Conservation (phyloP, 192 early-diverging fungal genomes). For the Helicostylum pulchrum region DNA sequence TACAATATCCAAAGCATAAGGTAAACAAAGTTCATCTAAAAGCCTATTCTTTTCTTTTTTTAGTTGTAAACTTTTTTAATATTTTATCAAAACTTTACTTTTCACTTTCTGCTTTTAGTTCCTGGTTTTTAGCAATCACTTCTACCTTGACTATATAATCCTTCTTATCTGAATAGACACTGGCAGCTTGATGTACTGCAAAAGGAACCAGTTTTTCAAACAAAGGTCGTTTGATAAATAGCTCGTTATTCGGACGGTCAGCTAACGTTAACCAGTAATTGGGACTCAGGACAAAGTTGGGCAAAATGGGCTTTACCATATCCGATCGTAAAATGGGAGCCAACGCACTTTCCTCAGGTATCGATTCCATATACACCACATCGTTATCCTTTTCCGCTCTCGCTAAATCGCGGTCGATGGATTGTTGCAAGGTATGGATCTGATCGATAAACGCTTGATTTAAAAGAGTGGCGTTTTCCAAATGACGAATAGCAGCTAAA, state of each 20-base stretch:
- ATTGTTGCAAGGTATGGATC: slow-evolving; percentile 11
- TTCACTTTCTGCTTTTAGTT: slow-evolving; percentile 39
- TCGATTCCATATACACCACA: slow-evolving; percentile 78
- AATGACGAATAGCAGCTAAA: slow-evolving; percentile 10
- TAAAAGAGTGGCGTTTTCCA: slow-evolving; percentile 2
- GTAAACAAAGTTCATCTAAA: slow-evolving; percentile 24
- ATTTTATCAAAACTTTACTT: background rate
- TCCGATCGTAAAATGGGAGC: slow-evolving; percentile 61
- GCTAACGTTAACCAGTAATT: slow-evolving; percentile 10
- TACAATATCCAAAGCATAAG: slow-evolving; percentile 49
- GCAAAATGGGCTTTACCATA: slow-evolving; percentile 63
- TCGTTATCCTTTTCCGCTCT: slow-evolving; percentile 89
- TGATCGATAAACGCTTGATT: slow-evolving; percentile 28
- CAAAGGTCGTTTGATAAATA: slow-evolving; percentile 58
- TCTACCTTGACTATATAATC: slow-evolving; percentile 69
- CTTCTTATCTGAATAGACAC: slow-evolving; percentile 79
- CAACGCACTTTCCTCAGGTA: slow-evolving; percentile 62
- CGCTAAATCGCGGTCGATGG: slow-evolving; percentile 22
- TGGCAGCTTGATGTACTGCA: slow-evolving; percentile 86
- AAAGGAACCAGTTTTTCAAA: slow-evolving; percentile 87
- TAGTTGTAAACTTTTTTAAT: too few relatives aligned
- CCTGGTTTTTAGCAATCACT: slow-evolving; percentile 60
- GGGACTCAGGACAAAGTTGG: slow-evolving; percentile 44
- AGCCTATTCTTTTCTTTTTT: slow-evolving; percentile 5
- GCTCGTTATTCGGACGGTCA: background rate